Percentiles rank a stretch among this genome's conserved stretches.
phyloP scores from a whole-genome alignment of 208 protist genomes.

The Leptomonas seymouri region DNA sequence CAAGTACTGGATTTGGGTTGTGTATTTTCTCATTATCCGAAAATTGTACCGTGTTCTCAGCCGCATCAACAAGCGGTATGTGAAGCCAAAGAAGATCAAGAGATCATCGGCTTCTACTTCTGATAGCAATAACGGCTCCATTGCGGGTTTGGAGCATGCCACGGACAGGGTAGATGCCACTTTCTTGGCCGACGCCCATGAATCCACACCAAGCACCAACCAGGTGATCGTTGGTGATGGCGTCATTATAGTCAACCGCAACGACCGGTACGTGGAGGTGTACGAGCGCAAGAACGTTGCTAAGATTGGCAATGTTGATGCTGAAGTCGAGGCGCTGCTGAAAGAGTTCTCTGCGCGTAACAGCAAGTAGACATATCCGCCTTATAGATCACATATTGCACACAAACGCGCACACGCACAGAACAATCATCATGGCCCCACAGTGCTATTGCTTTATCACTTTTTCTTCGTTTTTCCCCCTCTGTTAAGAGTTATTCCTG shows the following conservation, averaged over 20 bases:
- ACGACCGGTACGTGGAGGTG: conserved; percentile 61
- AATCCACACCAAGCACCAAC: conserved; percentile 20
- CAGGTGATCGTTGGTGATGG: conserved; percentile 54
- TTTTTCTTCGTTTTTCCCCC: background rate
- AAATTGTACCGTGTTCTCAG: conserved; percentile 41
- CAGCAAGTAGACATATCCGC: conserved; percentile 4
- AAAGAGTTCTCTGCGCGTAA: conserved; percentile 37
- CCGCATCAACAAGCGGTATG: conserved; percentile 17
- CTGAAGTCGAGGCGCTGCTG: conserved; percentile 42
- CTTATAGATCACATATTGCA: background rate
- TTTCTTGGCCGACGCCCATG: conserved; percentile 15
- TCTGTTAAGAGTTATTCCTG: background rate
- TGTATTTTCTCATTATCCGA: conserved; percentile 45
- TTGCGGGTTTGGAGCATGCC: conserved; percentile 4
- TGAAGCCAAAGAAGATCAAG: conserved; percentile 16
- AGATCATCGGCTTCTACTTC: conserved; percentile 21
- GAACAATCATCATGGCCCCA: background rate
- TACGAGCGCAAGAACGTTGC: conserved; percentile 56
- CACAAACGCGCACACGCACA: background rate
- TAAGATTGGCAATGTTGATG: conserved; percentile 39
- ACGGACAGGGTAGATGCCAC: conserved; percentile 9
- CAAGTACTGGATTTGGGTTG: conserved; percentile 37
- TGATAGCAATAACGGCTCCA: conserved; percentile 24
- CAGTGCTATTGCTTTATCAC: conserved; percentile 6
- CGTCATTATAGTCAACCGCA: conserved; percentile 63